These are phyloP conservation scores for Nemania sp. DNA, from an alignment of 2,329 filamentous ascomycete species.

Conservation along the genomic window DNA sequence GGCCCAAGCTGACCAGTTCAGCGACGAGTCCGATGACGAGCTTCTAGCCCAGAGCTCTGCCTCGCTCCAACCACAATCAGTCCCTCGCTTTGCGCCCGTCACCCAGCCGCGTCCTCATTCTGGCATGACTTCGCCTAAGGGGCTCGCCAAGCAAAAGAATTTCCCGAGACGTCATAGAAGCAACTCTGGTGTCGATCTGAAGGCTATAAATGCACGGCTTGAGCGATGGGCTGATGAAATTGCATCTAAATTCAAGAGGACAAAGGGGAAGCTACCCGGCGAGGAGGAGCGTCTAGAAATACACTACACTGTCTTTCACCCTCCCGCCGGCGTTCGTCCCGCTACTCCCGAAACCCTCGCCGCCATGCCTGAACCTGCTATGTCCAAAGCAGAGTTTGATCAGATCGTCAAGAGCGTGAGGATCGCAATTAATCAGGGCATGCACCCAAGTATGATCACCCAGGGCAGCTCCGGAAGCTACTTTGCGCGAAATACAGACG, in stretches of 20 bases:
- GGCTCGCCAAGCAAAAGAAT: conserved; percentile 54
- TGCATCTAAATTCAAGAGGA: conserved; percentile 93
- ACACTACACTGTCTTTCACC: conserved; percentile 95
- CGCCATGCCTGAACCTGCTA: conserved; percentile 68
- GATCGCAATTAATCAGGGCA: conserved; percentile 86
- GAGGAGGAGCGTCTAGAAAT: conserved; percentile 94
- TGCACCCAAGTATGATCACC: conserved; percentile 95
- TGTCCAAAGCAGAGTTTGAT: conserved; percentile 86
- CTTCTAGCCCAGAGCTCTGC: conserved; percentile 65
- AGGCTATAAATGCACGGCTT: conserved; percentile 94
- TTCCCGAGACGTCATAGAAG: conserved; percentile 66
- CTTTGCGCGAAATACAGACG: conserved; percentile 90
- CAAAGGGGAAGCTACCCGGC: conserved; percentile 74
- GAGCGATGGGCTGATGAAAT: conserved; percentile 99
- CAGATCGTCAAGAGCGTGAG: conserved; percentile 90
- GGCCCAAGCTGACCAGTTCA: conserved; percentile 81
- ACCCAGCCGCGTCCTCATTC: conserved; percentile 71
- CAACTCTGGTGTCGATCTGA: conserved; percentile 94
- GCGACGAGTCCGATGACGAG: conserved; percentile 78
- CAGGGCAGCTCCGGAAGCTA: conserved; percentile 98
- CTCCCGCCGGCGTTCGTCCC: conserved; percentile 87
- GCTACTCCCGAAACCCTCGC: conserved; percentile 81
- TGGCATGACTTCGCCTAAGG: conserved; percentile 68
- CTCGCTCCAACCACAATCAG: conserved; percentile 65
- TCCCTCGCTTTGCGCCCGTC: conserved; percentile 74